These are phyloP conservation scores for Daldinia eschscholtzii DNA, from an alignment of 2,329 filamentous ascomycete genomes.

Conservation along the genomic window DNA sequence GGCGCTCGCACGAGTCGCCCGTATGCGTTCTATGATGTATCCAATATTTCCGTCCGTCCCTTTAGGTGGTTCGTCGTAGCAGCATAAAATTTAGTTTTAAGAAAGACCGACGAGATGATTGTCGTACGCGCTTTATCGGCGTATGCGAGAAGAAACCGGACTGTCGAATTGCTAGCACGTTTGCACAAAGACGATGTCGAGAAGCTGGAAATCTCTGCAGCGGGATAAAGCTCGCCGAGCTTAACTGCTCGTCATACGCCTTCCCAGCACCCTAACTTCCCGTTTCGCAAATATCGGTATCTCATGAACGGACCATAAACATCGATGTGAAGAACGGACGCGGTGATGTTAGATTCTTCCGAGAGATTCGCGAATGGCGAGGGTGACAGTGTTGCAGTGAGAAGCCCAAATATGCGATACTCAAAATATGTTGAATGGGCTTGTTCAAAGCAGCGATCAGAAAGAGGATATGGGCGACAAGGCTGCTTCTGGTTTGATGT, in stretches of 20 bases:
- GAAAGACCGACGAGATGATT: neutral
- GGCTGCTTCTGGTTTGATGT: constrained; percentile 3
- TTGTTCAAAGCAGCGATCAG: neutral
- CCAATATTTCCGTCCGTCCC: neutral
- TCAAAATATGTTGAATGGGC: constrained; percentile 8
- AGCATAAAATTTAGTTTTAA: neutral
- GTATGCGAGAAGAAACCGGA: neutral
- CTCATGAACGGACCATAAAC: neutral
- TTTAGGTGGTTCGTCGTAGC: neutral
- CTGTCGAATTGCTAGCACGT: neutral
- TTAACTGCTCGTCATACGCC: neutral
- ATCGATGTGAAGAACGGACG: neutral
- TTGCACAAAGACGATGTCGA: neutral
- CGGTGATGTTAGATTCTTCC: neutral
- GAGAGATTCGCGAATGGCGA: neutral
- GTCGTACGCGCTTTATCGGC: no score
- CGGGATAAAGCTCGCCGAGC: neutral
- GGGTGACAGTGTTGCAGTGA: neutral
- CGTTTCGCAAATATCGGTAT: neutral
- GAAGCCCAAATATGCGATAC: neutral
- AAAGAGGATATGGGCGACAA: neutral
- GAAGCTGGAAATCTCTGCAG: neutral
- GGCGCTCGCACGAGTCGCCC: neutral
- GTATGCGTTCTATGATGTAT: constrained; percentile 2
- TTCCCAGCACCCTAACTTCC: neutral